Evolutionary conservation across 148 eudicot genomes (phyloP).

Genomic region (Spergularia marina): DNA sequence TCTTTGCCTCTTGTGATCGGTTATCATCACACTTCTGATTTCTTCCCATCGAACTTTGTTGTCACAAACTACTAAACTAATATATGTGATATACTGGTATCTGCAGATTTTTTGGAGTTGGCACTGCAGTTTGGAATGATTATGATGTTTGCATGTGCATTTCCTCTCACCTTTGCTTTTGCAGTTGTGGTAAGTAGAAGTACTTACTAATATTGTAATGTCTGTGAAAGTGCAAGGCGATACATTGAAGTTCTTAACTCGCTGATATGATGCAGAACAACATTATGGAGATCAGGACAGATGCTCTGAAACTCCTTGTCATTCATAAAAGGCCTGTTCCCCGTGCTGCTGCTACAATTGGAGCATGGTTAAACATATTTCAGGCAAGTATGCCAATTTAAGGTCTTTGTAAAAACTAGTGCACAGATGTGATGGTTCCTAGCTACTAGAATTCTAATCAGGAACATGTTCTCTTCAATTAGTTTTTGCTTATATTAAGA

Average conservation of each 20-base stretch:
- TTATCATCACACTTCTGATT: neutral
- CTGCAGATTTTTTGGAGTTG: slow-evolving; percentile 88
- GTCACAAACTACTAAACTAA: neutral
- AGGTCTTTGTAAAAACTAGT: neutral
- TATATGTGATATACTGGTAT: slow-evolving; percentile 6
- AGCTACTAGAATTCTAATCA: no score
- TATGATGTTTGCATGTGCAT: slow-evolving; percentile 99
- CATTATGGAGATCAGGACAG: slow-evolving; percentile 82
- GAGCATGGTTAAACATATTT: slow-evolving; percentile 96
- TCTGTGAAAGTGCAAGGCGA: neutral
- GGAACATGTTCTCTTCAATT: no score
- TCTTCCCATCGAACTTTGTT: neutral
- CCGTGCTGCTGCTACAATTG: slow-evolving; percentile 83
- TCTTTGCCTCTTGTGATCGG: neutral
- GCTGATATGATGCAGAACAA: slow-evolving; percentile 59
- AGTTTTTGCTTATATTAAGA: no score
- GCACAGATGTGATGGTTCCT: no score
- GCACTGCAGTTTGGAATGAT: slow-evolving; percentile 94
- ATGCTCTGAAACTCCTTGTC: slow-evolving; percentile 80
- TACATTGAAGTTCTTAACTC: neutral
- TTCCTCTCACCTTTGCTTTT: slow-evolving; percentile 83
- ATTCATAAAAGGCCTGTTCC: slow-evolving; percentile 82
- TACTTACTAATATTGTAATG: neutral
- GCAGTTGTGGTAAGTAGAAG: slow-evolving; percentile 57
- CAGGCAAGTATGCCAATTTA: slow-evolving; percentile 44